These are phyloP conservation scores for Protomyces arabidopsidicola DNA, from an alignment of 1,139 yeast species.

Conservation along the genomic window DNA sequence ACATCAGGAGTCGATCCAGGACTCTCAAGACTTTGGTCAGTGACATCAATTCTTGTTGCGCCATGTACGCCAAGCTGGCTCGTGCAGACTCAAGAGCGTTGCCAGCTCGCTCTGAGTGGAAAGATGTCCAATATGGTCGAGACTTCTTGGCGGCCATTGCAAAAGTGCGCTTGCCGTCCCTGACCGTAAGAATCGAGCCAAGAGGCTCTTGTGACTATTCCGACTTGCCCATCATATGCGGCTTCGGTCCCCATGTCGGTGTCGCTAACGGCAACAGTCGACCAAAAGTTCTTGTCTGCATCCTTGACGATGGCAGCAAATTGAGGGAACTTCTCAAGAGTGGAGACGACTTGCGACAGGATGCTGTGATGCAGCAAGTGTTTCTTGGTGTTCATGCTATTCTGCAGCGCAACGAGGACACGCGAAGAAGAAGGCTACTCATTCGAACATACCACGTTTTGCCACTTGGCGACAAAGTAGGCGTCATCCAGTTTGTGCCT, in stretches of 20 bases:
- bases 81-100: neutral
- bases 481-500: conserved; percentile 84
- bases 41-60: neutral
- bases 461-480: conserved; percentile 83
- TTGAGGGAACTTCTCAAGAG: conserved; percentile 41
- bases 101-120: neutral
- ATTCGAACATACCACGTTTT: conserved; percentile 84
- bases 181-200: conserved; percentile 53
- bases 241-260: conserved; percentile 47
- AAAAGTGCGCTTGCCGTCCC: conserved; percentile 54
- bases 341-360: conserved; percentile 86
- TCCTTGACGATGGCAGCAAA: conserved; percentile 24
- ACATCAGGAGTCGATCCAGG: neutral
- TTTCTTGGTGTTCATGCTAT: conserved; percentile 80
- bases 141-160: conserved; percentile 41
- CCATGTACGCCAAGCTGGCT: conserved; percentile 15
- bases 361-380: conserved; percentile 96
- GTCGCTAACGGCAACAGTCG: conserved; percentile 79
- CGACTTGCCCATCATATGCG: conserved; percentile 48
- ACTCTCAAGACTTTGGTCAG: neutral
- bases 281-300: conserved; percentile 29
- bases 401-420: conserved; percentile 52
- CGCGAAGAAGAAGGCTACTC: conserved; percentile 54
- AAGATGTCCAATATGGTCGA: conserved; percentile 1
- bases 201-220: conserved; percentile 48